phyloP scores from a whole-genome alignment of 108 stramenopile species.

The Cylindrotheca closterium region DNA sequence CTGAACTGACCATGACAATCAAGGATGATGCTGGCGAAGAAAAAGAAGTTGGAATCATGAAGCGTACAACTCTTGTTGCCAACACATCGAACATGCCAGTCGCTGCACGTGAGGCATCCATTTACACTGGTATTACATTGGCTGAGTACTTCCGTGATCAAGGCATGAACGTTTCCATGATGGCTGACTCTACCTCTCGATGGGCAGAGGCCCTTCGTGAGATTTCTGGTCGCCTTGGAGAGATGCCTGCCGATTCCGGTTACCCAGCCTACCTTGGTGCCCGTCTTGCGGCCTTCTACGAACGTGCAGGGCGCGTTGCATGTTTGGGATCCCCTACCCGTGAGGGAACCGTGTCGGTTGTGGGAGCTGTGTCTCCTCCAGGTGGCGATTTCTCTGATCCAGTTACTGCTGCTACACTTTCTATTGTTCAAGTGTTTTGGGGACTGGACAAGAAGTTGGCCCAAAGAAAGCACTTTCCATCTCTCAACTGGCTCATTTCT shows the following conservation, averaged over 20 bases:
- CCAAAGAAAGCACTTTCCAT: conserved; percentile 99
- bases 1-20: conserved; percentile 97
- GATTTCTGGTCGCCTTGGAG: conserved; percentile 99
- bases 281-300: conserved; percentile 99
- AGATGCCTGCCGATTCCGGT: conserved; percentile 99
- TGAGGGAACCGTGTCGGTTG: conserved; percentile 98
- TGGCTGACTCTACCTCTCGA: conserved; percentile 99
- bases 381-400: conserved; percentile 99
- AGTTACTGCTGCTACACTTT: conserved; percentile 98
- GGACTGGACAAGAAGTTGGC: conserved; percentile 99
- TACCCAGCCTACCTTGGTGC: conserved; percentile 99
- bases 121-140: conserved; percentile 98
- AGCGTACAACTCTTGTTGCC: conserved; percentile 99
- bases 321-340: conserved; percentile 97
- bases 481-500: conserved; percentile 99
- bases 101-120: conserved; percentile 99
- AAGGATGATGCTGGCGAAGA: conserved; percentile 83
- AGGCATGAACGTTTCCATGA: conserved; percentile 99
- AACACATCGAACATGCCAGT: conserved; percentile 99
- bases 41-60: conserved; percentile 99
- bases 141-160: conserved; percentile 99
- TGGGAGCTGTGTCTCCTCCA: conserved; percentile 99
- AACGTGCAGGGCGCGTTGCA: conserved; percentile 97
- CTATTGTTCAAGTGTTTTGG: conserved; percentile 99
- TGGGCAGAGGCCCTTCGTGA: conserved; percentile 99